Evolutionary conservation across 768 basidiomycete species (phyloP).

Genomic region (Pisolithus tinctorius): DNA sequence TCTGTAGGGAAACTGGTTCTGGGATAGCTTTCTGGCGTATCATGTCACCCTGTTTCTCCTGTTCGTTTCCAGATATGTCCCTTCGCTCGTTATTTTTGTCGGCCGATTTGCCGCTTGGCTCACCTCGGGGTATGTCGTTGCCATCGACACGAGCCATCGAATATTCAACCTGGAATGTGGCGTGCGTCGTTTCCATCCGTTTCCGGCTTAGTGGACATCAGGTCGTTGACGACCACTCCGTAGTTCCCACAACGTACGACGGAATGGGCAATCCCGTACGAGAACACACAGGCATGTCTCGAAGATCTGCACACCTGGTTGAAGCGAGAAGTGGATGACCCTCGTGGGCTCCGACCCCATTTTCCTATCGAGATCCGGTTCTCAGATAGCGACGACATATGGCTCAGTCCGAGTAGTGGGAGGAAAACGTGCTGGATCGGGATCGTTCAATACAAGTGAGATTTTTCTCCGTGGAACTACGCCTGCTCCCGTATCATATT

Average conservation of each 20-base stretch:
- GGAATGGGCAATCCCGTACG: constrained; percentile 88
- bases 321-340: constrained; percentile 54
- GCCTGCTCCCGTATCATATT: background rate
- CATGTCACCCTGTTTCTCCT: constrained; percentile 82
- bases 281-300: constrained; percentile 59
- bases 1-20: constrained; percentile 57
- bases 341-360: constrained; percentile 76
- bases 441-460: constrained; percentile 95
- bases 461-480: constrained; percentile 3
- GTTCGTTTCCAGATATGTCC: constrained; percentile 64
- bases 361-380: constrained; percentile 93
- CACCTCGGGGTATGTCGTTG: constrained; percentile 43
- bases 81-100: constrained; percentile 55
- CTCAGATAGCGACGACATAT: constrained; percentile 84
- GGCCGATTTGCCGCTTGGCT: constrained; percentile 67
- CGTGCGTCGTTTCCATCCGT: constrained; percentile 43
- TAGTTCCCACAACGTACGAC: constrained; percentile 92
- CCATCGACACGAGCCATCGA: constrained; percentile 70
- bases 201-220: constrained; percentile 3
- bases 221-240: constrained; percentile 5
- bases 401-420: constrained; percentile 85
- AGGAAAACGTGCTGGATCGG: constrained; percentile 88
- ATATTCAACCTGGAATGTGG: constrained; percentile 94
- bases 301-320: constrained; percentile 68
- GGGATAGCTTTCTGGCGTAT: constrained; percentile 65